Conservation (phyloP, 805 yeast species). For the Suhomyces sp. region DNA sequence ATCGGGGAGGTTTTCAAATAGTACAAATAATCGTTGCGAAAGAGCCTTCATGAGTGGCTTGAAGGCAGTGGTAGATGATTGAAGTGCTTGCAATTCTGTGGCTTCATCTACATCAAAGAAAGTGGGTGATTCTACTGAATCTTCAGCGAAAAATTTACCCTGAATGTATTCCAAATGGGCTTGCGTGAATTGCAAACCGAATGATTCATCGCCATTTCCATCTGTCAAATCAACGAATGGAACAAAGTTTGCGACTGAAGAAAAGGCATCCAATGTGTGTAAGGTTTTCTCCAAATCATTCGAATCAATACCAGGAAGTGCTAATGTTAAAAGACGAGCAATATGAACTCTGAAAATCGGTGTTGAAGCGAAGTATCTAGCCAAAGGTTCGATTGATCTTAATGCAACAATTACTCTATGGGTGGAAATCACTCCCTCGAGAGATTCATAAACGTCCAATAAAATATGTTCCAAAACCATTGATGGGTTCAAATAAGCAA, state of each 20-base stretch:
- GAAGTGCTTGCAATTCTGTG: conserved; percentile 54
- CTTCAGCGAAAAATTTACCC: conserved; percentile 32
- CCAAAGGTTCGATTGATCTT: conserved; percentile 60
- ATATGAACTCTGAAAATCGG: conserved; percentile 75
- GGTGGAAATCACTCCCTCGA: conserved; percentile 67
- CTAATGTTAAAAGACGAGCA: conserved; percentile 66
- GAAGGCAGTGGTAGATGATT: conserved; percentile 73
- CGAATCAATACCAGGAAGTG: conserved; percentile 81
- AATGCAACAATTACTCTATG: conserved; percentile 79
- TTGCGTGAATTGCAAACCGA: conserved; percentile 57
- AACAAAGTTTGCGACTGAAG: conserved; percentile 65
- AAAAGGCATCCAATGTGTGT: conserved; percentile 65
- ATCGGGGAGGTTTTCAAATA: conserved; percentile 70
- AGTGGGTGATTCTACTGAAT: conserved; percentile 11
- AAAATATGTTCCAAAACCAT: conserved; percentile 53
- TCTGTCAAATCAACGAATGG: conserved; percentile 66
- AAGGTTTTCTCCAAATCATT: conserved; percentile 79
- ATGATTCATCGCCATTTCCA: conserved; percentile 37
- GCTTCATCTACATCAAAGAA: conserved; percentile 43
- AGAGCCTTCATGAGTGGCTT: conserved; percentile 56
- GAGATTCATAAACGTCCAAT: conserved; percentile 74
- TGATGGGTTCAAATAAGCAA: conserved; percentile 63
- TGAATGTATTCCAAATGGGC: conserved; percentile 61
- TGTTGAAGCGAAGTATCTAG: conserved; percentile 62
- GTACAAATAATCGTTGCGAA: conserved; percentile 55